Evolutionary conservation across 73 alveolate species (phyloP), one percentile per base, ranked within the genome.

Genomic region (Blepharisma japonicum): DNA sequence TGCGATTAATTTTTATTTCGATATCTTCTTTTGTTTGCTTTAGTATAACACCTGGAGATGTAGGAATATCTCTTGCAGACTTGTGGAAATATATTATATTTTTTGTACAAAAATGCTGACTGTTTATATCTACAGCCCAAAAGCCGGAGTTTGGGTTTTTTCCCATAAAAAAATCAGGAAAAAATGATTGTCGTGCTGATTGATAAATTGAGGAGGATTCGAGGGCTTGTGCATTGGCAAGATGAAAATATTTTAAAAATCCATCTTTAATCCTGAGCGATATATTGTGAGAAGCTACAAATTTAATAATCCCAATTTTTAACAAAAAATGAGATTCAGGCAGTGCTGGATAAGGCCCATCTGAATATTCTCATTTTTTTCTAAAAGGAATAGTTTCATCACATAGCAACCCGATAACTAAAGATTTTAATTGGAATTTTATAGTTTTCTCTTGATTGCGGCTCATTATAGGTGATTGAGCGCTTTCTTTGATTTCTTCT

Each of bases 321-420:
- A 61, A 14, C 11, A 61, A n/a, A 61, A 61, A 14, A 61, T 61
- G 74, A 2, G 74, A 61, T 2, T n/a, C 47, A 20, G 74, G 74
- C 23, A 61, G 47, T 61, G 47, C 74, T 14, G 74, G 74, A 61
- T 61, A 61, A 61, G 47, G 18, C 46, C 74, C 74, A 5, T 61
- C 74, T 14, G 14, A 20, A 61, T 61, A 61, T 14, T 14, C 11
- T 39, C 74, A 61, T 61, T 61, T 61, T 61, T 61, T 61, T 39
- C 49, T 18, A 25, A 61, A 61, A 14, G 50, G 39, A 14, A 8
- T 11, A 8, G 49, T 39, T 61, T 61, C 74, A 8, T 61, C 74
- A 14, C 14, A 61, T 14, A 14, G 11, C 18, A 25, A 2, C 14
- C 74, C 14, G 4, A 61, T 2, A 61, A 20, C 50, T 14, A 25